Evolutionary conservation across 2,329 filamentous ascomycete species (phyloP), one percentile per base, ranked within the genome.

Genomic region (Lachnellula hyalina): DNA sequence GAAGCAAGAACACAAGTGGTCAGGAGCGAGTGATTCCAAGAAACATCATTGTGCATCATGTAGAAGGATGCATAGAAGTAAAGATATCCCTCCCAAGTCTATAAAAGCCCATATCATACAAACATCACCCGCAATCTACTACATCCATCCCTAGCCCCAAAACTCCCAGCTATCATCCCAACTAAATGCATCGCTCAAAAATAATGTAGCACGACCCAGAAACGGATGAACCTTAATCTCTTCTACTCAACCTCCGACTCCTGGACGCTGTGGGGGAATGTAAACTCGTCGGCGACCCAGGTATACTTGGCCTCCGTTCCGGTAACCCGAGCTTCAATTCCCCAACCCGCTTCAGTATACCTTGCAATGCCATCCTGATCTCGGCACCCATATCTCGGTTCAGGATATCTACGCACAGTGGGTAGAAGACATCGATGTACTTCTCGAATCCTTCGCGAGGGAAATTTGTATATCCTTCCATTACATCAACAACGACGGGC

Each of bases 401-500:
- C 53, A 99, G 76, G 15, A 99, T 75, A 51, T 95, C 91, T 0
- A 97, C 84, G 4, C 85, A 83, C 15, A 96, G 76, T 2, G 92
- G 90, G 67, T 96, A 96, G 71, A 99, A 97, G 3, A 84, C 84
- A 46, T 82, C 77, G 7, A 96, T 81, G 65, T 97, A 86, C 55
- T 85, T 84, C 52, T 82, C 82, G 65, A 99, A 99, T 44, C 89
- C 89, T 23, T 85, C 80, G 17, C 83, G 79, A 0, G 90, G 89
- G 74, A 97, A 96, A 6, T 84, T 86, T 0, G 86, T 85, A 70
- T 93, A 97, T 1, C 94, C 94, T 67, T 99, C 93, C 9, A 99
- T 78, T 8, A 99, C 94, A 68, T 96, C 94, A 17, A 99, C 91
- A 1, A 99, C 94, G 0, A 99, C 94, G 0, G 94, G 94, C 17